Base-by-base conservation (phyloP, 768 basidiomycete species). In the Mycena leptocephala region DNA sequence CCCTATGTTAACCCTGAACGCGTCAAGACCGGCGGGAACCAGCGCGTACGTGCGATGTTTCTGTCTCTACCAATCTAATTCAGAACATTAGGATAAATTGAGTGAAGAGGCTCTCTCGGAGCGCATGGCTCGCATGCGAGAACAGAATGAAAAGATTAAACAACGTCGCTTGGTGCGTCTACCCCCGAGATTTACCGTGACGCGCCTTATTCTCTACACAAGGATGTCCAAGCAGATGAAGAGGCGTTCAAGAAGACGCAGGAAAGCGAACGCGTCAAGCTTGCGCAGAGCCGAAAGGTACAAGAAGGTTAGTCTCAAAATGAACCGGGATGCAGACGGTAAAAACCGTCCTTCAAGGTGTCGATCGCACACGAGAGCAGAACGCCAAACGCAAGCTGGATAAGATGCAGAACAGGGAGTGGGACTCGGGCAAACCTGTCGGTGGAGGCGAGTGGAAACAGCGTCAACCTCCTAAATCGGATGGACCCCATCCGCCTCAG, bases 171-270 rank as follows among this genome's bases (percentile, higher is more conserved):
- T 90, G 83, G 94, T 93, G 71, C 79, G 90, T 83, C 69, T 33
- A 46, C 67, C 4, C 30, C n/a, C 10, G 3, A 39, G 39, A 32
- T 22, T 53, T 70, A 30, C 39, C 26, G 24, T 28, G n/a, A 58
- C 61, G 39, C 74, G 68, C 24, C 28, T 48, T 43, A 65, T 70
- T 55, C 28, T 64, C 75, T 55, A 35, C 66, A 24, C 68, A 78
- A 95, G 95, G 94, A 95, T 77, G 95, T 96, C 8, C 89, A 92
- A 83, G 94, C 95, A 41, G 95, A 96, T 77, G 94, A 95, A 84
- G 93, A 93, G 14, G 94, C 94, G 9, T 96, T 95, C 85, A 89
- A 88, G 75, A 89, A 95, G 85, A 91, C 89, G 7, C 92, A 95
- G 79, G 92, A 93, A 70, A 84, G 84, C 0, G 94, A 95, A 63